Conservation (phyloP, 192 early-diverging fungal species). For the Mortierella antarctica region DNA sequence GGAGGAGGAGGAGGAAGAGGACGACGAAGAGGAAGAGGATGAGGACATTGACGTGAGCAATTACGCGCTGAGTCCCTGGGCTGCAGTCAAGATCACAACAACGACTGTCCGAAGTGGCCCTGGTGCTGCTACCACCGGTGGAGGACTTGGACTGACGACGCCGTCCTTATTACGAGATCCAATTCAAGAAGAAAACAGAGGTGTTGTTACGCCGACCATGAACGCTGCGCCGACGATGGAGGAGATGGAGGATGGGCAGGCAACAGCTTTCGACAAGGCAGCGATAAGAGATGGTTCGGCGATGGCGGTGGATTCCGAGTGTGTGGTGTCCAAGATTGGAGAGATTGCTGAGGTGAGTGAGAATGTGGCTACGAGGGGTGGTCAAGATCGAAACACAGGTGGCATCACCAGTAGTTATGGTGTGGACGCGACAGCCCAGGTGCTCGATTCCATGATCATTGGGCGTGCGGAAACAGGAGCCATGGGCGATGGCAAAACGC, state of each 20-base stretch:
- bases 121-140: neutral
- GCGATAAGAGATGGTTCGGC: neutral
- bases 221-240: neutral
- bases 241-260: neutral
- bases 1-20: neutral
- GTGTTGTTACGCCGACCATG: no score
- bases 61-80: conserved; percentile 33
- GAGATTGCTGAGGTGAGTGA: conserved; percentile 3
- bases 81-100: neutral
- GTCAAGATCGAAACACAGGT: neutral
- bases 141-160: neutral
- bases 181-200: no score
- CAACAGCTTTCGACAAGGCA: neutral
- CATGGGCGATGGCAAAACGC: neutral
- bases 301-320: conserved; percentile 9
- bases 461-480: neutral
- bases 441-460: conserved; percentile 31
- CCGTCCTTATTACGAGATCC: no score
- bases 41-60: conserved; percentile 11
- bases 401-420: neutral
- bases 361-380: neutral
- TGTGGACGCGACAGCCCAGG: conserved; percentile 23
- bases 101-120: neutral
- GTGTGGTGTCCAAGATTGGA: conserved; percentile 6
- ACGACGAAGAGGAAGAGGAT: conserved; percentile 19